A percentile compares a stretch with the other conserved stretches of the same genome.
These are phyloP conservation scores for Plasmodium gaboni DNA, from an alignment of 169 alveolate species.

Conservation along the genomic window DNA sequence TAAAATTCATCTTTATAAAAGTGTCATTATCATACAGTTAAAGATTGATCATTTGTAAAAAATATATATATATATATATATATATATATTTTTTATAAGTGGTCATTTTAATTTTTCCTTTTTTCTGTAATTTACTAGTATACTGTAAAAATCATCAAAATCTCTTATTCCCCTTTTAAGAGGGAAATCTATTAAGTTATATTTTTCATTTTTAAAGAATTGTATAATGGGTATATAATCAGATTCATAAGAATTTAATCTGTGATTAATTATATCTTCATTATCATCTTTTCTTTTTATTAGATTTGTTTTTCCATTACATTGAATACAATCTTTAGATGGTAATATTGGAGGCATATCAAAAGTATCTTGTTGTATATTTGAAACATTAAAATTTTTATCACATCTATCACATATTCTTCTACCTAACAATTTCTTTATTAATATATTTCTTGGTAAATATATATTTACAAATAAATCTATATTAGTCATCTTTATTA, in stretches of 20 bases:
- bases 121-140: neutral
- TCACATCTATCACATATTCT: slow-evolving; percentile 42
- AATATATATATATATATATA: no score
- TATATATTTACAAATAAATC: slow-evolving; percentile 57
- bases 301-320: slow-evolving; percentile 46
- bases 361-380: slow-evolving; percentile 16
- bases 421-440: slow-evolving; percentile 52
- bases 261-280: slow-evolving; percentile 26
- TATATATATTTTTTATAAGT: no score
- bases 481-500: slow-evolving; percentile 28
- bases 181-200: slow-evolving; percentile 36
- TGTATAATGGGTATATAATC: slow-evolving; percentile 22
- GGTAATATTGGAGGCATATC: slow-evolving; percentile 67
- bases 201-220: slow-evolving; percentile 48
- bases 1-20: no score
- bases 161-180: slow-evolving; percentile 34
- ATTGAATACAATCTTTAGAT: slow-evolving; percentile 14
- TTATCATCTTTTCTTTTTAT: slow-evolving; percentile 48
- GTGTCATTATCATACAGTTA: no score
- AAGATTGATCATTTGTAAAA: no score
- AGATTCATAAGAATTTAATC: slow-evolving; percentile 34
- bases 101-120: no score
- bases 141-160: slow-evolving; percentile 26
- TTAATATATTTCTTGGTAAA: slow-evolving; percentile 30
- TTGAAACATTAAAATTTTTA: slow-evolving; percentile 30